phyloP scores from a whole-genome alignment of 306 rosid genomes.

The Carpinus viminea region DNA sequence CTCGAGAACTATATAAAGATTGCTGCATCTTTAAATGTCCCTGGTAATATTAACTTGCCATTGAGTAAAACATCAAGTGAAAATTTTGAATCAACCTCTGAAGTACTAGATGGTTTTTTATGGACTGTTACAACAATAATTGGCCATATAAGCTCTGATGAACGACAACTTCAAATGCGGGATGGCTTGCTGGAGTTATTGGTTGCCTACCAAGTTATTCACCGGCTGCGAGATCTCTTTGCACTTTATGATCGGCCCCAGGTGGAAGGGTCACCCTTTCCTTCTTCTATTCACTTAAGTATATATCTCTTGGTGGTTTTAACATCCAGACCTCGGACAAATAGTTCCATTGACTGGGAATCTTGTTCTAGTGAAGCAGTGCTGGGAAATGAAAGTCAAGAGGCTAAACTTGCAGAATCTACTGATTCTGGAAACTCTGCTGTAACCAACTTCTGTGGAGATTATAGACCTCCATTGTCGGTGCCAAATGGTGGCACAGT shows the following conservation, averaged over 20 bases:
- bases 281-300: constrained; percentile 79
- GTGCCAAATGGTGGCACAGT: constrained; percentile 41
- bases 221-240: constrained; percentile 89
- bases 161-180: constrained; percentile 89
- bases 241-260: constrained; percentile 99
- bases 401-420: constrained; percentile 43
- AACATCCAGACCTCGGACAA: constrained; percentile 72
- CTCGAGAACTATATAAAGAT: constrained; percentile 94
- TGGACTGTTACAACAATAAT: constrained; percentile 79
- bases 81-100: constrained; percentile 80
- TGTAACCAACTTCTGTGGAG: constrained; percentile 39
- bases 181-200: constrained; percentile 90
- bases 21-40: constrained; percentile 77
- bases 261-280: constrained; percentile 93
- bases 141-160: constrained; percentile 76
- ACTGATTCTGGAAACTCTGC: constrained; percentile 30
- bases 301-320: constrained; percentile 76
- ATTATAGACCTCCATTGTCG: constrained; percentile 41
- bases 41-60: constrained; percentile 60
- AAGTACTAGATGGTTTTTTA: constrained; percentile 80
- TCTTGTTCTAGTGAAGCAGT: constrained; percentile 38
- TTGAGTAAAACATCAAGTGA: constrained; percentile 78
- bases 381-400: constrained; percentile 47
- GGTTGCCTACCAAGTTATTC: constrained; percentile 87
- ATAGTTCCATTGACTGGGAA: constrained; percentile 69